These are phyloP conservation scores for Ogataea pignaliae DNA, from an alignment of 805 yeast genomes.

Conservation along the genomic window DNA sequence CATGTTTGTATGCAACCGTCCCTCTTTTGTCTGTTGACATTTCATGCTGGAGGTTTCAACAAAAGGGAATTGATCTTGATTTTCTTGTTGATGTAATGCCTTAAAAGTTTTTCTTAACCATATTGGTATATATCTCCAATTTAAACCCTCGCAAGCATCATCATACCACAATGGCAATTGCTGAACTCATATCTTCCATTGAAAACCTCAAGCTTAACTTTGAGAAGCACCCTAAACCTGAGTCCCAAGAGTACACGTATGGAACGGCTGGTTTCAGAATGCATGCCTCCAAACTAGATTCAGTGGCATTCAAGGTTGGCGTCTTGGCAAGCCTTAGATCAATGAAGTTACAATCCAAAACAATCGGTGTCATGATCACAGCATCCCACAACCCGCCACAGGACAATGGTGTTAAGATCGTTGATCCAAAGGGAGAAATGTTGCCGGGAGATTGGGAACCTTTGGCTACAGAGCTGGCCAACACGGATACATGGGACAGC, in stretches of 20 bases:
- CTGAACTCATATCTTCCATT: background rate
- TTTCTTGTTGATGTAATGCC: too few species aligned
- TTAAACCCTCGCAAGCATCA: background rate
- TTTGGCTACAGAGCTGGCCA: conserved; percentile 76
- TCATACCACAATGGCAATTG: background rate
- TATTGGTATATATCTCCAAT: background rate
- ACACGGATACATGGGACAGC: conserved; percentile 46
- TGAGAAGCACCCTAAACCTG: conserved; percentile 41
- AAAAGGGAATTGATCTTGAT: too few species aligned
- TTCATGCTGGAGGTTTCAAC: too few species aligned
- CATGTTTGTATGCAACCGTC: too few species aligned
- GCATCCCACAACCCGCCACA: conserved; percentile 92
- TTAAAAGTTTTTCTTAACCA: too few species aligned
- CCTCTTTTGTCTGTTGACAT: too few species aligned
- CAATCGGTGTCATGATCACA: conserved; percentile 94
- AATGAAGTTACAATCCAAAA: conserved; percentile 57
- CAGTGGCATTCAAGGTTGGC: conserved; percentile 81
- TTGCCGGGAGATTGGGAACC: conserved; percentile 79
- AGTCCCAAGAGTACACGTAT: conserved; percentile 47
- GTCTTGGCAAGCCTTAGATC: conserved; percentile 80
- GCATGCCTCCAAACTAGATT: conserved; percentile 63
- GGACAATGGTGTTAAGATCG: conserved; percentile 91
- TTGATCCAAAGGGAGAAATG: conserved; percentile 93
- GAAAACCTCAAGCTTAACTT: conserved; percentile 11
- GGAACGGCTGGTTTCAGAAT: conserved; percentile 99